These are phyloP conservation scores for Punctularia strigosozonata DNA, from an alignment of 768 basidiomycete species.

Conservation along the genomic window DNA sequence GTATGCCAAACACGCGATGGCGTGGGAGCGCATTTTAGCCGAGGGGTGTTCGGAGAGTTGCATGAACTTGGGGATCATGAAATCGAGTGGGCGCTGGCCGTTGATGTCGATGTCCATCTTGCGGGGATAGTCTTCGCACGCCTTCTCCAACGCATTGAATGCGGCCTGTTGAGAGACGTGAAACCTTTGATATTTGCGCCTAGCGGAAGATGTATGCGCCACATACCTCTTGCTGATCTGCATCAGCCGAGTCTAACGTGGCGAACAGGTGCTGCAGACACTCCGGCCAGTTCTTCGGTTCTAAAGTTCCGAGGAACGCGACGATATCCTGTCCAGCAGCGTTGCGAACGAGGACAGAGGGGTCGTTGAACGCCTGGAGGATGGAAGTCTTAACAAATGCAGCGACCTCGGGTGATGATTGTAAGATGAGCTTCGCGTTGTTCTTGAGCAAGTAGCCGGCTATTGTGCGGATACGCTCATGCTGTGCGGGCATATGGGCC, in stretches of 20 bases:
- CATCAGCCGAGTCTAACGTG: slow-evolving; percentile 65
- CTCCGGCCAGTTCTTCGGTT: slow-evolving; percentile 92
- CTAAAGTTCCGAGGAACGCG: slow-evolving; percentile 75
- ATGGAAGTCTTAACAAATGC: slow-evolving; percentile 67
- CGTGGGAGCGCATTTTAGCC: slow-evolving; percentile 86
- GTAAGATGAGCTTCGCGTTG: slow-evolving; percentile 70
- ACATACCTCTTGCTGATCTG: slow-evolving; percentile 77
- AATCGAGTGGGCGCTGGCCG: slow-evolving; percentile 88
- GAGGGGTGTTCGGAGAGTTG: slow-evolving; percentile 74
- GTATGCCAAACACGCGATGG: slow-evolving; percentile 88
- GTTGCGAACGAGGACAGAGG: slow-evolving; percentile 80
- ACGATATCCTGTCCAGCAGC: slow-evolving; percentile 92
- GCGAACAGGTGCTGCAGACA: slow-evolving; percentile 78
- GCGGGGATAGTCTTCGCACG: slow-evolving; percentile 93
- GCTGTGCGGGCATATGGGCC: slow-evolving; percentile 65
- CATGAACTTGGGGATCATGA: slow-evolving; percentile 94
- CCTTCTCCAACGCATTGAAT: slow-evolving; percentile 89
- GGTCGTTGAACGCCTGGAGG: slow-evolving; percentile 72
- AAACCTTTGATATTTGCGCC: background rate
- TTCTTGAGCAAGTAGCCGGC: slow-evolving; percentile 98
- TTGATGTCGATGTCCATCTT: slow-evolving; percentile 92
- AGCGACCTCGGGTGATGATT: slow-evolving; percentile 50
- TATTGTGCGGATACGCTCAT: slow-evolving; percentile 89
- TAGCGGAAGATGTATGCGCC: background rate
- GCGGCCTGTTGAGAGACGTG: slow-evolving; percentile 45